Conservation (phyloP, 495 filamentous ascomycete species). For the Penicillium nucicola region DNA sequence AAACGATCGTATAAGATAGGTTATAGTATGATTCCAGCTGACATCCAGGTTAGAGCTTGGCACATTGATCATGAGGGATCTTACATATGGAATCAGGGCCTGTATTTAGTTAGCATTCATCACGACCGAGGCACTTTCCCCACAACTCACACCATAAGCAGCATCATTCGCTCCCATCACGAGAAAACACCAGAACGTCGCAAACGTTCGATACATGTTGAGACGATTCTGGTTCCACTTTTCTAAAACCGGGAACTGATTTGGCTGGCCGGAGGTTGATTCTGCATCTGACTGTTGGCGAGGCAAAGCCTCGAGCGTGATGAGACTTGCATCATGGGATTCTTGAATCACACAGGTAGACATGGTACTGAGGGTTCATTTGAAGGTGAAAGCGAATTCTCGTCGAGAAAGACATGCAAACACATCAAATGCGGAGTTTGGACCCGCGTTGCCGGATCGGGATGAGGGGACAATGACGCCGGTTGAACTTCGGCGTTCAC, state of each 20-base stretch:
- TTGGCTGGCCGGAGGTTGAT: background rate
- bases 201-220: constrained; percentile 62
- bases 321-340: constrained; percentile 8
- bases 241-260: constrained; percentile 16
- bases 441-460: background rate
- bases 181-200: constrained; percentile 71
- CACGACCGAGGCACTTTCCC: background rate
- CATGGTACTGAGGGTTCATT: constrained; percentile 1
- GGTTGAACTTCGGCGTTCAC: background rate
- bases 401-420: no score
- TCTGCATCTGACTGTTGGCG: background rate
- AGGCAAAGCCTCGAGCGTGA: constrained; percentile 18
- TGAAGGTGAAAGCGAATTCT: background rate
- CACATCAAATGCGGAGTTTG: background rate
- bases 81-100: constrained; percentile 61
- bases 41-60: background rate
- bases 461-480: background rate
- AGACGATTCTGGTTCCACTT: constrained; percentile 67
- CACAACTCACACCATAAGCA: constrained; percentile 64
- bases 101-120: constrained; percentile 14
- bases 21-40: constrained; percentile 61
- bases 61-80: background rate
- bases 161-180: constrained; percentile 83
- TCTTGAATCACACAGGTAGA: constrained; percentile 9
- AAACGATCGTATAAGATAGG: constrained; percentile 56